These are phyloP conservation scores for Zygosaccharomyces lentus DNA, from an alignment of 805 yeast genomes.

Conservation along the genomic window DNA sequence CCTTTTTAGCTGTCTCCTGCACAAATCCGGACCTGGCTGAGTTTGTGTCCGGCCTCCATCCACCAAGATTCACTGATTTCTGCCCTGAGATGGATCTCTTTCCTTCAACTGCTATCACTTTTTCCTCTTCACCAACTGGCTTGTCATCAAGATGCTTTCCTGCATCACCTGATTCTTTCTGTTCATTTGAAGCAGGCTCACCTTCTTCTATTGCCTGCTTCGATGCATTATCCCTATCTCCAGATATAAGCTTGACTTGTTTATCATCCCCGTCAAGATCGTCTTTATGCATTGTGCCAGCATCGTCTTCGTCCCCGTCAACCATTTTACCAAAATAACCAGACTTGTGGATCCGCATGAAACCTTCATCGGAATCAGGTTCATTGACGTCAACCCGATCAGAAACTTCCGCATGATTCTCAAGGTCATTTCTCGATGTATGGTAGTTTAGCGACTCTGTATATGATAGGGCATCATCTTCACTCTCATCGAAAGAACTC, in stretches of 20 bases:
- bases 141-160: constrained; percentile 6
- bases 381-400: constrained; percentile 12
- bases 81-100: constrained; percentile 9
- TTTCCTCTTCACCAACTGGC: constrained; percentile 7
- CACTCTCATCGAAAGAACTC: constrained; percentile 6
- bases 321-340: constrained; percentile 30
- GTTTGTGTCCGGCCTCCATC: constrained; percentile 56
- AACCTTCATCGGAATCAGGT: constrained; percentile 13
- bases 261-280: constrained; percentile 12
- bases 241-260: neutral
- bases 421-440: constrained; percentile 11
- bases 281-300: neutral
- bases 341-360: constrained; percentile 20
- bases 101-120: neutral
- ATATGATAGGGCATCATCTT: constrained; percentile 22
- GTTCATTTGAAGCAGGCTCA: neutral
- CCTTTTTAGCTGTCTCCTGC: constrained; percentile 37
- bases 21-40: constrained; percentile 38
- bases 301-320: constrained; percentile 11
- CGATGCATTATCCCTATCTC: neutral
- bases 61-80: constrained; percentile 19
- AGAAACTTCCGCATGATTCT: constrained; percentile 12
- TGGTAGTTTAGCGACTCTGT: constrained; percentile 23
- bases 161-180: neutral
- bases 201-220: neutral